These are phyloP conservation scores for Vaucheria bursata DNA, from an alignment of 352 stramenopile genomes.

Conservation along the genomic window DNA sequence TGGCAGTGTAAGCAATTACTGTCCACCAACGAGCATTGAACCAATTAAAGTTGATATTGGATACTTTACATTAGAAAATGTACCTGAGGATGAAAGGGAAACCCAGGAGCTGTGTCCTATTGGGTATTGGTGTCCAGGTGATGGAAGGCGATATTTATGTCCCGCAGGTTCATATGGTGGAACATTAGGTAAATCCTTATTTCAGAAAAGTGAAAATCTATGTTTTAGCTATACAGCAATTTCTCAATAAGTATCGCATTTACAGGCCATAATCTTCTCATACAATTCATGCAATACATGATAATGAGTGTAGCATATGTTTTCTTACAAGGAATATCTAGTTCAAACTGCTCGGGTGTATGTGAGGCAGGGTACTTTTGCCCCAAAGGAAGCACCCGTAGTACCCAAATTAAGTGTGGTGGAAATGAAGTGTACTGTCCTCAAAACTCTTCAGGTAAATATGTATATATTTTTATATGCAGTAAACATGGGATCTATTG, in stretches of 20 bases:
- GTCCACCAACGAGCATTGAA: conserved; percentile 56
- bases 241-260: no score
- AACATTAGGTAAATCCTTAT: conserved; percentile 11
- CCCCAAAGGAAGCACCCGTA: conserved; percentile 14
- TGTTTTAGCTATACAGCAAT: no score
- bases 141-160: conserved; percentile 28
- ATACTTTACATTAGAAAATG: conserved; percentile 54
- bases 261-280: no score
- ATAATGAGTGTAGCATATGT: not conserved
- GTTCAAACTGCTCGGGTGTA: conserved; percentile 54
- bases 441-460: no score
- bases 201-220: not conserved
- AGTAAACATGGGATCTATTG: no score
- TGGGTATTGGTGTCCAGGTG: conserved; percentile 58
- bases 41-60: conserved; percentile 56
- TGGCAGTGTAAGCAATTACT: conserved; percentile 50
- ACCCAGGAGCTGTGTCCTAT: conserved; percentile 53
- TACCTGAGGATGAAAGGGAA: conserved; percentile 12
- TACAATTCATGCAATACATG: not conserved
- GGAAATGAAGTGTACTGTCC: conserved; percentile 43
- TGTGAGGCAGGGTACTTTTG: conserved; percentile 64
- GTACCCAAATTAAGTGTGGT: conserved; percentile 23
- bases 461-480: no score
- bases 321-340: conserved; percentile 14
- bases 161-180: conserved; percentile 26